These are phyloP conservation scores for Phoma sp. DNA, from an alignment of 2,329 filamentous ascomycete genomes.

Conservation along the genomic window DNA sequence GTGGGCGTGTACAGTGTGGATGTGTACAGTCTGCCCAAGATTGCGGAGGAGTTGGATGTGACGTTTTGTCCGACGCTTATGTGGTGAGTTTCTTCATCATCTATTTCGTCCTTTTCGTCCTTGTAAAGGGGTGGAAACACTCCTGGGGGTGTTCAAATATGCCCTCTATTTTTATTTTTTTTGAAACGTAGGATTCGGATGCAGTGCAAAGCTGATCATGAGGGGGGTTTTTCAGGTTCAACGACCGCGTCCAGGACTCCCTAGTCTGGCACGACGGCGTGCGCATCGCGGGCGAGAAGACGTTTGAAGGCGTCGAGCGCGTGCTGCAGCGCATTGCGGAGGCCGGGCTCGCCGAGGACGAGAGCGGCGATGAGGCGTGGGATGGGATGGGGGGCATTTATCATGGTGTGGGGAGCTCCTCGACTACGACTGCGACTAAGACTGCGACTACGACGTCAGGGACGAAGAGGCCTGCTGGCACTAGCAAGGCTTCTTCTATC, in stretches of 20 bases:
- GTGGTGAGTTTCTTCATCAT: slow-evolving; percentile 19
- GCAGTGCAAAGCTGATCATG: too few relatives aligned
- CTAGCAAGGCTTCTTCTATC: too few relatives aligned
- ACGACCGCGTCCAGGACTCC: slow-evolving; percentile 27
- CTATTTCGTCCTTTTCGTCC: too few relatives aligned
- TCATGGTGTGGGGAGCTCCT: neutral
- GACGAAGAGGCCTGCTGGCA: too few relatives aligned
- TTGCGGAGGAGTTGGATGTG: slow-evolving; percentile 27
- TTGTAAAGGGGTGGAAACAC: too few relatives aligned
- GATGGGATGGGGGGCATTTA: slow-evolving; percentile 16
- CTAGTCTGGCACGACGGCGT: slow-evolving; percentile 35
- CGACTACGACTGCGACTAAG: too few relatives aligned
- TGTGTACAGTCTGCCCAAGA: slow-evolving; percentile 30
- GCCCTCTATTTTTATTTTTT: too few relatives aligned
- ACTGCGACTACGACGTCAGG: too few relatives aligned
- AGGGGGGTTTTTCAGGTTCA: slow-evolving; percentile 16
- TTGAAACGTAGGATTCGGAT: too few relatives aligned
- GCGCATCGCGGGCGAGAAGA: slow-evolving; percentile 30
- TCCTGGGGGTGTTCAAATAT: too few relatives aligned
- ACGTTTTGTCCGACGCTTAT: slow-evolving; percentile 33
- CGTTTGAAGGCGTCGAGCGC: slow-evolving; percentile 29
- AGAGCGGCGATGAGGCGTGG: slow-evolving; percentile 26
- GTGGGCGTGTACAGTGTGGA: slow-evolving; percentile 32
- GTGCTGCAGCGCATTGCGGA: slow-evolving; percentile 34
- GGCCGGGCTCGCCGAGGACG: slow-evolving; percentile 22